Conservation (phyloP, 768 basidiomycete genomes). For the Tulasnella calospora region DNA sequence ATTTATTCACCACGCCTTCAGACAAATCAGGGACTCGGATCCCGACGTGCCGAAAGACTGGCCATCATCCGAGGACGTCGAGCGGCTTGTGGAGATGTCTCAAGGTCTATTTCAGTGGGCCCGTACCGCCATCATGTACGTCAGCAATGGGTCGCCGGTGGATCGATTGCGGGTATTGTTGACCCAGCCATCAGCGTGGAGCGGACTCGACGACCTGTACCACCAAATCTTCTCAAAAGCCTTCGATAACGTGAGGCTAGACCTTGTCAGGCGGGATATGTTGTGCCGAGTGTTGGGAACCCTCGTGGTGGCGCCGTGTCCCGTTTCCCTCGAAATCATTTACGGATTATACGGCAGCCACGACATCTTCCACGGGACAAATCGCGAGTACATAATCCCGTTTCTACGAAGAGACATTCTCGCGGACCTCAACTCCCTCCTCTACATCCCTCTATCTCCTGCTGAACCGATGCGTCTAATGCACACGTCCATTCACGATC, state of each 20-base stretch:
- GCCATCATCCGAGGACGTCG: background rate
- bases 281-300: background rate
- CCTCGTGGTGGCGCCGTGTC: background rate
- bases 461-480: background rate
- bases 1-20: too few species aligned
- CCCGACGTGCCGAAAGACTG: background rate
- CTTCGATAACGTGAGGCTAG: background rate
- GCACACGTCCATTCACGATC: background rate
- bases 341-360: background rate
- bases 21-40: background rate
- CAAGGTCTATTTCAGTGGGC: background rate
- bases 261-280: background rate
- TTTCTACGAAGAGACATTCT: background rate
- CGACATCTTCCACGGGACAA: background rate
- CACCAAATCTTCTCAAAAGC: background rate
- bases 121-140: background rate
- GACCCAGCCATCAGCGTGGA: background rate
- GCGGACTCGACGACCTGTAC: background rate
- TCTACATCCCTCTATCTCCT: background rate
- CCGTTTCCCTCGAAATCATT: background rate
- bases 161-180: background rate
- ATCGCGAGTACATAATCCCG: background rate
- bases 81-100: background rate
- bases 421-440: background rate
- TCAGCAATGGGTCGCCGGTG: background rate